Base-by-base conservation (phyloP, 2,329 filamentous ascomycete genomes). In the Trichoderma lentiforme region DNA sequence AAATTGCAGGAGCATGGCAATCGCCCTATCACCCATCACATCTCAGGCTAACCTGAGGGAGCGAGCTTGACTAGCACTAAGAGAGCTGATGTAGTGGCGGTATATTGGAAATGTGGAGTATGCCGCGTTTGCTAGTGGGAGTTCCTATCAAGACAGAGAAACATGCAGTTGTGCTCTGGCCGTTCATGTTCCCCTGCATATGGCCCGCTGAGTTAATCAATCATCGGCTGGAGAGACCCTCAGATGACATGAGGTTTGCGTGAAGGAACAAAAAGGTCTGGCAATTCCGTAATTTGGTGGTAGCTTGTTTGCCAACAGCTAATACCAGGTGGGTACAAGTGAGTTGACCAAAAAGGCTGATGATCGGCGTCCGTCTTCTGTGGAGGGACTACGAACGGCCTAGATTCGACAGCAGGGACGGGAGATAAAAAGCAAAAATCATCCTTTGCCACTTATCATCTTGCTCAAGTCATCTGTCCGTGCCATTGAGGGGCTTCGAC, bases 21-120 rank as follows among this genome's bases (percentile, higher is more conserved):
- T 71, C 62, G 61, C 61, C 67, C 61, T 64, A 71, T 71, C 69
- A 65, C 61, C 53, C 62, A 71, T 66, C 62, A 71, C 51, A 66
- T 61, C 60, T 60, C 60, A 60, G 51, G 68, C 58, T 47, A 71
- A 64, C 58, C 58, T 64, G 60, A 71, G 61, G 62, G 51, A 66
- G 34, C 24, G 61, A 66, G 43, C 36, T 58, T 36, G 26, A 28
- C 62, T 65, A 71, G 53, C 57, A 62, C 57, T 21, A 70, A 53
- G 57, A 70, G 57, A 70, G 67, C 30, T 66, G 63, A 66, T 66
- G 63, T n/a, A 21, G 63, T 36, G 28, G 43, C 34, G 53, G 53
- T 26, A 60, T 47, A 39, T 47, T 69, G 36, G 56, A 34, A 26
- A 36, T 21, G 56, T 39, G 36, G 53, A 60, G 34, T 36, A 30